Conservation (phyloP, 1,284 basidiomycete species). For the Naganishia cerealis region DNA sequence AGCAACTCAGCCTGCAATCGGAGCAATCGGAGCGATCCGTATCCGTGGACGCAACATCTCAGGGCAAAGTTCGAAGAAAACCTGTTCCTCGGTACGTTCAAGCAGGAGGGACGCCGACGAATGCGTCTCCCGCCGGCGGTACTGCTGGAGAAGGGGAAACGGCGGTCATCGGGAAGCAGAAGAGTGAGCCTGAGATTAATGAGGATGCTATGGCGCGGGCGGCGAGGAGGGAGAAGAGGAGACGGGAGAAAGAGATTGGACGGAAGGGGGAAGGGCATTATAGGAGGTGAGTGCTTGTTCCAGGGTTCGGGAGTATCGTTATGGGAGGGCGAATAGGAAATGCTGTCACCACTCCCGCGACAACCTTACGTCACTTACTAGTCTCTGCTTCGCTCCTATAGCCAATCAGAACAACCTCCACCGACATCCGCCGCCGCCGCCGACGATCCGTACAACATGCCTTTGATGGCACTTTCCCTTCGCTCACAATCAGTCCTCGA, state of each 20-base stretch:
- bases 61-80: slow-evolving; percentile 11
- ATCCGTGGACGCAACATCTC: not conserved
- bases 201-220: not conserved
- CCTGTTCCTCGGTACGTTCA: slow-evolving; percentile 1
- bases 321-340: too few relatives aligned
- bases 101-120: too few relatives aligned
- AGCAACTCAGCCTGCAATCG: not conserved
- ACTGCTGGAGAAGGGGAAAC: not conserved
- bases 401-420: not conserved
- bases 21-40: not conserved
- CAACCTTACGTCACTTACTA: too few relatives aligned
- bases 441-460: not conserved
- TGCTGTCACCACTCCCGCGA: too few relatives aligned
- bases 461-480: slow-evolving; percentile 7
- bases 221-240: not conserved
- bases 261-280: not conserved
- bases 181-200: slow-evolving; percentile 9
- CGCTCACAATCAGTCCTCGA: not conserved
- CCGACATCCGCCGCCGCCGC: not conserved
- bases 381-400: not conserved
- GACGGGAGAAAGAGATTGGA: not conserved
- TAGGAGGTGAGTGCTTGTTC: not conserved
- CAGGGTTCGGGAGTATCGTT: too few relatives aligned
- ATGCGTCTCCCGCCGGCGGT: not conserved
- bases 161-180: not conserved